Evolutionary conservation across 208 protist genomes (phyloP), one percentile per base, ranked within the genome.

Genomic region (Willaertia magna): DNA sequence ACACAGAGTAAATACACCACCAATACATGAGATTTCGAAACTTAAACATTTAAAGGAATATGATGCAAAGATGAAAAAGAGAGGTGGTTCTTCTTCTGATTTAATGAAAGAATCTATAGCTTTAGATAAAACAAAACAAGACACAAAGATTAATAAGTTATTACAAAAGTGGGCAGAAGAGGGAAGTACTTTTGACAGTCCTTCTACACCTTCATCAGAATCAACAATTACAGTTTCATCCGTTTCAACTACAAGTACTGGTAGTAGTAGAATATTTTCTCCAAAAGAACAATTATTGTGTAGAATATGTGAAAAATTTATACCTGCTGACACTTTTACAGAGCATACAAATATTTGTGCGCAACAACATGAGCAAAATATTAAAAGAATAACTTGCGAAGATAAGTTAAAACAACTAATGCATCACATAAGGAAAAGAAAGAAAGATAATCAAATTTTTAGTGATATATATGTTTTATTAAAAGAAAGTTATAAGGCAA

Each of bases 281-380:
- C 55, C 55, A 34, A 16, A 67, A 67, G 55, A 67, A 34, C 26
- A 16, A 34, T n/a, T 67, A 18, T 82, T 84, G 26, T 87, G 85
- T 55, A 30, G 85, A 44, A 87, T 87, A 51, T 87, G 85, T 52
- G 85, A 87, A 55, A 67, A 87, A 43, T 14, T 55, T 20, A 43
- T 87, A 40, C 14, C 20, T 3, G 12, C 22, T 18, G 22, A 85
- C 18, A 26, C n/a, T 14, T 61, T 87, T n/a, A 30, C 0, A 43
- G 75, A 44, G 3, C 85, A 87, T 26, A 48, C 61, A 18, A 85
- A 85, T 22, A 26, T n/a, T 22, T 87, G 85, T 55, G 74, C 85
- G 6, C 0, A 26, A 14, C 12, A 16, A 7, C 74, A 52, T 22
- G 46, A 85, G 20, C 16, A 74, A n/a, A 44, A 85, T 12, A 74